Evolutionary conservation across 1,284 basidiomycete species (phyloP).

Genomic region (Hemileia vastatrix): DNA sequence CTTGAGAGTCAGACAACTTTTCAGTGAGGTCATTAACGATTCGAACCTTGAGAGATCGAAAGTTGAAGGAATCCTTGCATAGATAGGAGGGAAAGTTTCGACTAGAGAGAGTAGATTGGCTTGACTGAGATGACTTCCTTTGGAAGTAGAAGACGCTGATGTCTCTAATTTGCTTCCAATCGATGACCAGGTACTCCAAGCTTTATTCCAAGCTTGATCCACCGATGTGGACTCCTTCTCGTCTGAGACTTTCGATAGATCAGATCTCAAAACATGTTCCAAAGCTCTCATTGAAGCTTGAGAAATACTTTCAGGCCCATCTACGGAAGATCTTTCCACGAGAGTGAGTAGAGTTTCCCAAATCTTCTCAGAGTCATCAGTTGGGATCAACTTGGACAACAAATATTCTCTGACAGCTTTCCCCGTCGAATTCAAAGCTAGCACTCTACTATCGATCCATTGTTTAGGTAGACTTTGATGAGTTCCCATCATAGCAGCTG

Average conservation of each 20-base stretch:
- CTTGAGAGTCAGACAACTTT: constrained; percentile 65
- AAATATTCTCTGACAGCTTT: constrained; percentile 72
- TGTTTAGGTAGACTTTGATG: constrained; percentile 35
- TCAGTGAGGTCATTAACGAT: constrained; percentile 64
- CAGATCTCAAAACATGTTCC: constrained; percentile 56
- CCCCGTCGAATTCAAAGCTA: constrained; percentile 73
- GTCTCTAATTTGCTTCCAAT: background rate
- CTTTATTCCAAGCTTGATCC: no score
- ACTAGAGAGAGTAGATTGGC: constrained; percentile 72
- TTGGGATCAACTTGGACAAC: constrained; percentile 58
- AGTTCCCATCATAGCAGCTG: no score
- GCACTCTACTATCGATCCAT: constrained; percentile 77
- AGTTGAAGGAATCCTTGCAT: no score
- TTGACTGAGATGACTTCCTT: constrained; percentile 53
- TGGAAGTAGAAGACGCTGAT: constrained; percentile 12
- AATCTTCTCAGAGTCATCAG: constrained; percentile 58
- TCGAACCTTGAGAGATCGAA: constrained; percentile 55
- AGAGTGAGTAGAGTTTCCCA: constrained; percentile 64
- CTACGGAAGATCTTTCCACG: constrained; percentile 58
- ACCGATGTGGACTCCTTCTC: no score
- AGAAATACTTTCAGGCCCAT: constrained; percentile 60
- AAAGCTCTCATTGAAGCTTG: constrained; percentile 69
- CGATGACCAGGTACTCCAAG: no score
- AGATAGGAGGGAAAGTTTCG: constrained; percentile 55
- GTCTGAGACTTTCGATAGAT: no score